Percentiles rank a stretch among this genome's conserved stretches.
These are phyloP conservation scores for Funneliformis geosporum DNA, from an alignment of 192 early-diverging fungal genomes.

Conservation along the genomic window DNA sequence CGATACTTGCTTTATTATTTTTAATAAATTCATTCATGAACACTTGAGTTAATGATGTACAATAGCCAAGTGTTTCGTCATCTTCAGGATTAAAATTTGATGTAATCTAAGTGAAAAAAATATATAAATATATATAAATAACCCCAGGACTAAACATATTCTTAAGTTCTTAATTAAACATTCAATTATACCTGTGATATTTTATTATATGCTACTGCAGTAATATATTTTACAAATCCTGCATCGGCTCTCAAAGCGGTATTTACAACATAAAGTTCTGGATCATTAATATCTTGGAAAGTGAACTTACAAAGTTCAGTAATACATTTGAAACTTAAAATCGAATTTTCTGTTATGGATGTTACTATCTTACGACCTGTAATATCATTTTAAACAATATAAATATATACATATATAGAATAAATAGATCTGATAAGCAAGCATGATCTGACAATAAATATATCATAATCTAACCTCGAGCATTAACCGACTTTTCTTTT, in stretches of 20 bases:
- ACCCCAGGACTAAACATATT: background rate
- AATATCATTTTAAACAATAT: background rate
- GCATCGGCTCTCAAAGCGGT: constrained; percentile 38
- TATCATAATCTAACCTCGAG: constrained; percentile 39
- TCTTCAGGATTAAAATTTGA: constrained; percentile 14
- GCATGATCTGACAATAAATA: background rate
- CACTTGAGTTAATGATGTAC: constrained; percentile 27
- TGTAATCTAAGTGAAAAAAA: background rate
- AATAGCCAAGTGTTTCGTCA: constrained; percentile 17
- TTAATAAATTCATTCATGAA: constrained; percentile 38
- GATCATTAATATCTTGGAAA: constrained; percentile 30
- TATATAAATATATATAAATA: background rate
- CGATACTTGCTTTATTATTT: constrained; percentile 8
- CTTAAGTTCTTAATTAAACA: background rate
- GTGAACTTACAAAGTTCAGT: constrained; percentile 41
- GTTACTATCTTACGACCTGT: constrained; percentile 36
- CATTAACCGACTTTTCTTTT: constrained; percentile 45
- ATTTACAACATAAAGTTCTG: constrained; percentile 25
- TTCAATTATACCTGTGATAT: constrained; percentile 38
- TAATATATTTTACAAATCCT: constrained; percentile 54
- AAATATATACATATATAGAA: background rate
- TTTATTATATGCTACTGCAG: constrained; percentile 38
- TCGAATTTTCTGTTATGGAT: background rate
- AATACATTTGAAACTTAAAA: constrained; percentile 40
- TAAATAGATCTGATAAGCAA: background rate